Conservation (phyloP, 1,139 yeast genomes). For the Kluyveromyces sp. region DNA sequence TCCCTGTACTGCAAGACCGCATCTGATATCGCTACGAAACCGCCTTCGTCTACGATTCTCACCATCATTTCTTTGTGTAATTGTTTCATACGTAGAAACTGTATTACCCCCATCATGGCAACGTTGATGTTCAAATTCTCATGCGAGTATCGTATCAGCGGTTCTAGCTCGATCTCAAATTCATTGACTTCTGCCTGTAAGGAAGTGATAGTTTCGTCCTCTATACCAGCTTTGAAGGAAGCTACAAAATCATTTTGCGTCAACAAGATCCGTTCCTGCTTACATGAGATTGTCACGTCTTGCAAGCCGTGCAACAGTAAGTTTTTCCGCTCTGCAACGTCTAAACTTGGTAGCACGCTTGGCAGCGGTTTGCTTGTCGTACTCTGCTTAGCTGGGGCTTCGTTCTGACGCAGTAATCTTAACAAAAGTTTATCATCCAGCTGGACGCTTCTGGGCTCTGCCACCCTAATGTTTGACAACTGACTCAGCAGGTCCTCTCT, state of each 20-base stretch:
- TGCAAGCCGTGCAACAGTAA: conserved; percentile 1
- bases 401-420: not conserved
- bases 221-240: not conserved
- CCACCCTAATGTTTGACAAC: not conserved
- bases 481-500: conserved; percentile 5
- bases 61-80: conserved; percentile 1
- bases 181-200: not conserved
- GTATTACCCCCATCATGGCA: conserved; percentile 3
- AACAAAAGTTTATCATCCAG: conserved; percentile 1
- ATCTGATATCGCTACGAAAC: not conserved
- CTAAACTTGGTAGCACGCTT: conserved; percentile 5
- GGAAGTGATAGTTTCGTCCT: not conserved
- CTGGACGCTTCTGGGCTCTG: not conserved
- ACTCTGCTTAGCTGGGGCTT: too few species aligned
- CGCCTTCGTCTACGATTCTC: not conserved
- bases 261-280: not conserved
- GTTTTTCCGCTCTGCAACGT: not conserved
- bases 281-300: not conserved
- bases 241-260: not conserved
- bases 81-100: conserved; percentile 2
- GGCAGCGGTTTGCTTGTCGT: not conserved
- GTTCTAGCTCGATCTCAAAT: conserved; percentile 1
- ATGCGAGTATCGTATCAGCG: not conserved
- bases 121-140: conserved; percentile 1
- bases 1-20: not conserved